phyloP scores from a whole-genome alignment of 441 rosid species.

The Hura crepitans region DNA sequence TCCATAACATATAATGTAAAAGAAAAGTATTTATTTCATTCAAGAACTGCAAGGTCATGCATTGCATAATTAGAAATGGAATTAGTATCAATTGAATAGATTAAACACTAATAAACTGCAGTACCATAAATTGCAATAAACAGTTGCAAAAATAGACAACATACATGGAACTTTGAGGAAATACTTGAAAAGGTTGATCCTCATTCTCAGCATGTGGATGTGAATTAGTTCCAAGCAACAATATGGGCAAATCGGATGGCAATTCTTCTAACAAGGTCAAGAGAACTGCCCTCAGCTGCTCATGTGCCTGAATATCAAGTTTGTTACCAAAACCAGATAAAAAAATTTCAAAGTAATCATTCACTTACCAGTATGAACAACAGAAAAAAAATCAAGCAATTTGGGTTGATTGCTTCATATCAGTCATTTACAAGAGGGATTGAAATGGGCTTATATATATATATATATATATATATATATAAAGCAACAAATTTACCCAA shows the following conservation, averaged over 20 bases:
- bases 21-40: background rate
- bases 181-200: slow-evolving; percentile 46
- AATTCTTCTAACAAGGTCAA: slow-evolving; percentile 87
- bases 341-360: slow-evolving; percentile 2
- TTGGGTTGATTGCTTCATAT: slow-evolving; percentile 7
- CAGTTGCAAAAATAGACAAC: slow-evolving; percentile 29
- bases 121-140: slow-evolving; percentile 13
- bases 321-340: slow-evolving; percentile 21
- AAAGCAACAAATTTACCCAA: background rate
- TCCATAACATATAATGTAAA: background rate
- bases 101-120: background rate
- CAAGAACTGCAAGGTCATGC: background rate
- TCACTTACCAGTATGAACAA: slow-evolving; percentile 17
- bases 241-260: slow-evolving; percentile 81
- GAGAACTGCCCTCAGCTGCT: slow-evolving; percentile 90
- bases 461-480: too few species aligned
- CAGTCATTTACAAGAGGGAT: slow-evolving; percentile 2
- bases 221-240: slow-evolving; percentile 79
- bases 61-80: background rate
- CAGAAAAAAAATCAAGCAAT: slow-evolving; percentile 1
- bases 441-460: background rate
- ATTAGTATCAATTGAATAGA: background rate
- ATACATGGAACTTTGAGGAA: slow-evolving; percentile 74
- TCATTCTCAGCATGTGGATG: slow-evolving; percentile 48
- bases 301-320: slow-evolving; percentile 72